Conservation (phyloP, 2,329 filamentous ascomycete genomes). For the Claviceps sorghi region DNA sequence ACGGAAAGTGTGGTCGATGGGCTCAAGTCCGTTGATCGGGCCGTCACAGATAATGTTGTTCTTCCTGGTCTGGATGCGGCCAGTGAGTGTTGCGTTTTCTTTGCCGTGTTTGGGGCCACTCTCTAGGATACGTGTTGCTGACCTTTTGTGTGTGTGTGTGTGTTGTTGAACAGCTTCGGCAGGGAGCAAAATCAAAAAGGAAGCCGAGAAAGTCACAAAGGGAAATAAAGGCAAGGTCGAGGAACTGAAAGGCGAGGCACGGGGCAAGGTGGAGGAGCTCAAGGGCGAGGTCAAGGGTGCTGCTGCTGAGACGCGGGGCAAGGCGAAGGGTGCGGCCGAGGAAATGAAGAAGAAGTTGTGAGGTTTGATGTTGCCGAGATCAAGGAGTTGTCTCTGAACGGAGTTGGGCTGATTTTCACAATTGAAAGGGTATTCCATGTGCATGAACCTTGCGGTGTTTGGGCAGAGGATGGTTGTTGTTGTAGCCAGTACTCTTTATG, state of each 20-base stretch:
- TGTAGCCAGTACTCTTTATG: neutral
- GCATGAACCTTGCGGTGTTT: neutral
- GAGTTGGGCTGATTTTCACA: neutral
- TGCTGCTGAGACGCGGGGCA: constrained; percentile 21
- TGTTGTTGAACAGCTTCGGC: constrained; percentile 18
- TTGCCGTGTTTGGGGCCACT: too few relatives aligned
- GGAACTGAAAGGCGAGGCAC: constrained; percentile 22
- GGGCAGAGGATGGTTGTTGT: neutral
- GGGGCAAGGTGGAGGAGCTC: constrained; percentile 23
- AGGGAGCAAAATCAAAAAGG: constrained; percentile 34
- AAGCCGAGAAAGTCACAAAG: constrained; percentile 16
- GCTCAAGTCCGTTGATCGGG: constrained; percentile 43
- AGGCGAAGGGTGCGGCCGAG: constrained; percentile 26
- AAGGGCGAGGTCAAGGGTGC: constrained; percentile 25
- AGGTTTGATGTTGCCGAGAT: neutral
- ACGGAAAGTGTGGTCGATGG: constrained; percentile 44
- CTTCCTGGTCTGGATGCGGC: constrained; percentile 46
- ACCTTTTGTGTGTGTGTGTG: neutral
- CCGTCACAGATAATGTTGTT: constrained; percentile 45
- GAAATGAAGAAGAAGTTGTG: constrained; percentile 13
- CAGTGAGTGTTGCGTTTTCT: constrained; percentile 24
- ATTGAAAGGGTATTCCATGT: neutral
- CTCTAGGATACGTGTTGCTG: neutral
- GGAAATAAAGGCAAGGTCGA: constrained; percentile 21
- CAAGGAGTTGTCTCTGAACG: neutral